phyloP scores from a whole-genome alignment of 345 rosid genomes.

The Crucihimalaya himalaica region DNA sequence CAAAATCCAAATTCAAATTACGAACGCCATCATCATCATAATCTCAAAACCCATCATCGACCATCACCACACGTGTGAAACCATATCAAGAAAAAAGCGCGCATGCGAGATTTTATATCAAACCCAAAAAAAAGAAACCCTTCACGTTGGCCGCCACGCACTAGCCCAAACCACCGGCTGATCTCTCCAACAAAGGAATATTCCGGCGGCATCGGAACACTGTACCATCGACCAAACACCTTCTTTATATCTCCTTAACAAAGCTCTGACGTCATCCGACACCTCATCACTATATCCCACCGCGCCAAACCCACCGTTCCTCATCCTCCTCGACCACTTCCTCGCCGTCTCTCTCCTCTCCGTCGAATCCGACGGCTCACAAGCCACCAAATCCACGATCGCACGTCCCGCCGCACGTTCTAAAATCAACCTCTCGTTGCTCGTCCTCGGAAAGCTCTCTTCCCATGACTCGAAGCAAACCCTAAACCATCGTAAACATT shows the following conservation, averaged over 20 bases:
- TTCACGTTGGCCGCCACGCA: constrained; percentile 78
- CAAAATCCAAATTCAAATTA: constrained; percentile 34
- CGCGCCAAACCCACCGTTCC: constrained; percentile 55
- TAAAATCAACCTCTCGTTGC: constrained; percentile 84
- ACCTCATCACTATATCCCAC: constrained; percentile 76
- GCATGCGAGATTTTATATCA: constrained; percentile 1
- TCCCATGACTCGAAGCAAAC: constrained; percentile 85
- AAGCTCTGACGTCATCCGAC: constrained; percentile 83
- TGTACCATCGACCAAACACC: constrained; percentile 84
- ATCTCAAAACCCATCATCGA: constrained; percentile 35
- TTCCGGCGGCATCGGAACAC: constrained; percentile 69
- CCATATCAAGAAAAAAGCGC: constrained; percentile 28
- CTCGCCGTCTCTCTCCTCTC: constrained; percentile 80
- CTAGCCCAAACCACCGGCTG: constrained; percentile 97
- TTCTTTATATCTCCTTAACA: constrained; percentile 91
- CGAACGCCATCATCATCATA: constrained; percentile 30
- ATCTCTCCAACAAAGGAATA: constrained; percentile 92
- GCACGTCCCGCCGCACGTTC: constrained; percentile 81
- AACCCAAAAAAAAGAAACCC: neutral
- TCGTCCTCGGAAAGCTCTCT: constrained; percentile 72
- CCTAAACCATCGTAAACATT: constrained; percentile 86
- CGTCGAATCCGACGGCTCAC: constrained; percentile 59
- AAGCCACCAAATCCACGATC: constrained; percentile 78
- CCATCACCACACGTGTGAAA: constrained; percentile 53
- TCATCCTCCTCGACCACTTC: constrained; percentile 74